phyloP scores from a whole-genome alignment of 768 basidiomycete species.

The Albatrellus ellisii region DNA sequence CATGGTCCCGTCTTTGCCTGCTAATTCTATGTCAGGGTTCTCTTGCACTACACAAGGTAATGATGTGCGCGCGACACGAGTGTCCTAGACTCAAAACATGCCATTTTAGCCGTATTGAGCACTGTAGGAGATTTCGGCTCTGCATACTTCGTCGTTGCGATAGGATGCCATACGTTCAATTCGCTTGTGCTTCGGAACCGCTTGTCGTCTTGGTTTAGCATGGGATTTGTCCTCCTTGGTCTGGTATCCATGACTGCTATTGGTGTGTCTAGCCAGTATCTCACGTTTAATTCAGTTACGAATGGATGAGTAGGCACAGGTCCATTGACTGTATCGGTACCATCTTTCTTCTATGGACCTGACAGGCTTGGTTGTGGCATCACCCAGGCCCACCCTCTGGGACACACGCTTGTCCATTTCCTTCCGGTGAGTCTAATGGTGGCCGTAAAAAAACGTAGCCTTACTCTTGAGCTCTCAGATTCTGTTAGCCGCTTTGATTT shows the following conservation, averaged over 20 bases:
- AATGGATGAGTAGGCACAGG: conserved; percentile 1
- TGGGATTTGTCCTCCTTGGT: conserved; percentile 30
- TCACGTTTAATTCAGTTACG: background rate
- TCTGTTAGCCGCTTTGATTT: conserved; percentile 40
- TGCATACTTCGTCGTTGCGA: conserved; percentile 51
- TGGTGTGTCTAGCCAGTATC: conserved; percentile 26
- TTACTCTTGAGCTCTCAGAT: conserved; percentile 29
- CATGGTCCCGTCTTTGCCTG: background rate
- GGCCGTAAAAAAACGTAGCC: background rate
- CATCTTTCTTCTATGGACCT: conserved; percentile 33
- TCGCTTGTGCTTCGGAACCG: conserved; percentile 46
- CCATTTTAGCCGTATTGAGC: conserved; percentile 34
- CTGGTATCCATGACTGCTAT: conserved; percentile 37
- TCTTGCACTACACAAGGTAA: conserved; percentile 50
- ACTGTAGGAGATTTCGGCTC: conserved; percentile 49
- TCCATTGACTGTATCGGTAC: conserved; percentile 12
- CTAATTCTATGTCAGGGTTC: background rate
- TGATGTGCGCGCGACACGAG: background rate
- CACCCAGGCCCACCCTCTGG: conserved; percentile 24
- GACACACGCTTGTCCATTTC: conserved; percentile 40
- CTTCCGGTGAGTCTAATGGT: conserved; percentile 36
- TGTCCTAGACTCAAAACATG: background rate
- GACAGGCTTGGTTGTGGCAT: conserved; percentile 41
- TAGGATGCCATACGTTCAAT: conserved; percentile 56
- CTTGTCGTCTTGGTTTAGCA: conserved; percentile 36